Evolutionary conservation across 164 flowering plant species (phyloP), one percentile per base, ranked within the genome.

Genomic region (Chloranthus sessilifolius): DNA sequence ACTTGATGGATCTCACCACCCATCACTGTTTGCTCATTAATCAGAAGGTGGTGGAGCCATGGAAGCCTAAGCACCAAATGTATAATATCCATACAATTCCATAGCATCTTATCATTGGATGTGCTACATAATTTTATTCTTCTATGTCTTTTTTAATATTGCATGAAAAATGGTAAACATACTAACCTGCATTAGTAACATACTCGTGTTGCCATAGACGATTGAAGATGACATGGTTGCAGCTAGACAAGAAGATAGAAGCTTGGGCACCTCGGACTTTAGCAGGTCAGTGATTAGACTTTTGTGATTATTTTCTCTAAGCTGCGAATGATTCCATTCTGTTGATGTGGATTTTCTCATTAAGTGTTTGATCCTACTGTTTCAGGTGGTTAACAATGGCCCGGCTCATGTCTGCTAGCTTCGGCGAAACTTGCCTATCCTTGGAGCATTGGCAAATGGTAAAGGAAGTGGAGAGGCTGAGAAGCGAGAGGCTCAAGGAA

Each of bases 371-470:
- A 26, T 24, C 33, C 11, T 30, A 26, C 24, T 35, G 8, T 29
- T 67, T 19, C 78, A 91, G 96, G 75, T 79, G 64, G 88, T 71
- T 88, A 63, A 88, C 96, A 21, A 76, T 92, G 88, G 95, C 79
- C 8, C 88, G 94, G n/a, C 60, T 88, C 19, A 64, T 85, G 62
- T 74, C 85, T 1, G 51, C 65, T 5, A 92, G 96, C 50, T 85
- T 59, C 63, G 95, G 98, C 4, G 95, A 88, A 54, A 78, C 78
- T 24, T 23, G 61, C 15, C 64, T 91, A 25, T 70, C 88, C 1
- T 46, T 76, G 68, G 96, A 85, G 47, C 94, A 80, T 38, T 91
- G 98, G 98, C 83, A 83, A 70, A 76, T 83, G 94, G 95, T 75
- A 1, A 85, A 75, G 71, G 95, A 88, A 63, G 56, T 88, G 47